These are phyloP conservation scores for Melaleuca alternifolia DNA, from an alignment of 345 rosid genomes.

Conservation along the genomic window DNA sequence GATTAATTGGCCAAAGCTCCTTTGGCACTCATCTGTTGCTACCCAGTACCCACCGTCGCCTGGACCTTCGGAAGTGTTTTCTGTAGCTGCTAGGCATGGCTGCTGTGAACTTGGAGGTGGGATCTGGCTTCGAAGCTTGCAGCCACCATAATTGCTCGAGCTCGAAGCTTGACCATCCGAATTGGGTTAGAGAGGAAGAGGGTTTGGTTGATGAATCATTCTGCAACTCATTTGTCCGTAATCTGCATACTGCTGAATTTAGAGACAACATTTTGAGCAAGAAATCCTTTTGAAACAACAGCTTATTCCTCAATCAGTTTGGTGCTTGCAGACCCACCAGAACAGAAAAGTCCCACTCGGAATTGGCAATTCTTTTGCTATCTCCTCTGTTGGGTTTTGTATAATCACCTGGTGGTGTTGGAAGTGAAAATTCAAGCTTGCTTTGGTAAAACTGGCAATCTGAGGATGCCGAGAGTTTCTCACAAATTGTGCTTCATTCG, in stretches of 20 bases:
- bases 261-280: background rate
- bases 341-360: background rate
- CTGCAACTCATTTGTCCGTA: background rate
- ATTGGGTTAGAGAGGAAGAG: background rate
- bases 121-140: background rate
- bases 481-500: background rate
- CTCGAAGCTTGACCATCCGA: background rate
- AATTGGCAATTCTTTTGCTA: background rate
- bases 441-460: too few relatives aligned
- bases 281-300: background rate
- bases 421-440: background rate
- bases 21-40: background rate
- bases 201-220: background rate
- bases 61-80: background rate
- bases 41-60: background rate
- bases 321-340: background rate
- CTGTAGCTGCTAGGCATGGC: background rate
- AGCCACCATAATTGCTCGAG: background rate
- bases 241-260: background rate
- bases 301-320: background rate
- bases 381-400: background rate
- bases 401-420: background rate
- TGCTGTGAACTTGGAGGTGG: background rate
- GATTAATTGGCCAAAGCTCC: background rate
- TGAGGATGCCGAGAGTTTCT: too few relatives aligned